These are phyloP conservation scores for Globisporangium spiculum DNA, from an alignment of 352 stramenopile species.

Conservation along the genomic window DNA sequence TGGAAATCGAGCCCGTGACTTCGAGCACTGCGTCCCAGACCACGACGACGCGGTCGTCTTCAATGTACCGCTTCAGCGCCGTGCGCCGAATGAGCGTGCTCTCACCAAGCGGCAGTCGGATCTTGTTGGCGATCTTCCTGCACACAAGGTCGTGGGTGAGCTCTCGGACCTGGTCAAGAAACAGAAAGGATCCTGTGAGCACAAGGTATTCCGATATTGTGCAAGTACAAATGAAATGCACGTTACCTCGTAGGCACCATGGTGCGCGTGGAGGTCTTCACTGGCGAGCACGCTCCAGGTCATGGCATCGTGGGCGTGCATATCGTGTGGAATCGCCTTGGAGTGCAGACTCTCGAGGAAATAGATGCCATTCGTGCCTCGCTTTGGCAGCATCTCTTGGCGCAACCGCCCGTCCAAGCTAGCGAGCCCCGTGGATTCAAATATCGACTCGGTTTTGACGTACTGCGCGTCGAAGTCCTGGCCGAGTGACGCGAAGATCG, in stretches of 20 bases:
- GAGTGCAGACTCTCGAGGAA: constrained; percentile 15
- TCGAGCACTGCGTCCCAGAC: constrained; percentile 14
- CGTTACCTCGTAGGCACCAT: constrained; percentile 8
- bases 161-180: constrained; percentile 5
- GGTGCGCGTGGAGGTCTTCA: not conserved
- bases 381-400: not conserved
- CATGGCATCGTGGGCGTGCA: not conserved
- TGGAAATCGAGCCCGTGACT: constrained; percentile 7
- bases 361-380: constrained; percentile 19
- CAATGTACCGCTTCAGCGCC: constrained; percentile 10
- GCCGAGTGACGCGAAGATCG: constrained; percentile 32
- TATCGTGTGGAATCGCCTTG: not conserved
- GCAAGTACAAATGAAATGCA: too few relatives aligned
- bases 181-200: not conserved
- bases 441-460: constrained; percentile 23
- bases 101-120: constrained; percentile 1
- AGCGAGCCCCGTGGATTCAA: constrained; percentile 20
- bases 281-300: not conserved
- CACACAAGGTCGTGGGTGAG: not conserved
- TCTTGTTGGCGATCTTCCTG: constrained; percentile 11
- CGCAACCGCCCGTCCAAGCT: constrained; percentile 22
- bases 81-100: constrained; percentile 5
- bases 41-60: not conserved
- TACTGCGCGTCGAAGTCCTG: constrained; percentile 27
- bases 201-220: not conserved